Base-by-base conservation (phyloP, 2,329 filamentous ascomycete species). In the Cephalotrichum gorgonifer region DNA sequence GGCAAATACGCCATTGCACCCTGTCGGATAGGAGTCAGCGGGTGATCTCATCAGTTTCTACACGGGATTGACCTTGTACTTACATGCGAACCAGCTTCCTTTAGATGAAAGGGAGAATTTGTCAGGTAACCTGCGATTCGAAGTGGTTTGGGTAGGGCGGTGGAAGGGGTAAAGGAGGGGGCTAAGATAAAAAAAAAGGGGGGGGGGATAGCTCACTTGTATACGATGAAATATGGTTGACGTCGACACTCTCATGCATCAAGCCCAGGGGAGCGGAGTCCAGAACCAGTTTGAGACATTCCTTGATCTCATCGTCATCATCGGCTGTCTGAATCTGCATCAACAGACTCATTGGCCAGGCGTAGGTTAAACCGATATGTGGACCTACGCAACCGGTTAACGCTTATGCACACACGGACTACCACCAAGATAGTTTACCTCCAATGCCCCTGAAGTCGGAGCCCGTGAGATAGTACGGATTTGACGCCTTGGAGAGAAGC, bases 1-100 rank as follows among this genome's bases (percentile, higher is more conserved):
- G 14, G 91, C 89, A 67, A 95, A 97, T 11, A 98, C 88, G 1
- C 88, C 93, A 57, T 98, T 98, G 11, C 93, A 93, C 93, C 90
- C 67, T 70, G 50, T 23, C 51, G 43, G 39, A 26, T n/a, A 22
- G 11, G 8, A 25, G 39, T 49, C 22, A 49, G 17, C 14, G 14
- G 25, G 22, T 15, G 4, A 9, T 31, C 28, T 22, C 6, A 6
- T 26, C 26, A n/a, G 12, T 8, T 44, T 50, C 35, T 9, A 9
- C 35, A 39, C 20, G 48, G 43, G 23, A 42, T 46, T 22, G 3
- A n/a, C n/a, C 6, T 14, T 35, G 11, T 33, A 60, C 69, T 64
- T 64, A 73, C 73, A 97, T 2, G 91, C 88, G 64, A 97, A 97
- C 91, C 91, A 97, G 60, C 85, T 88, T 54, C 80, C 75, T 78